Percentiles rank a stretch among this genome's conserved stretches.
Evolutionary conservation across 768 basidiomycete genomes (phyloP).

Genomic region (Hygrocybe punicea): DNA sequence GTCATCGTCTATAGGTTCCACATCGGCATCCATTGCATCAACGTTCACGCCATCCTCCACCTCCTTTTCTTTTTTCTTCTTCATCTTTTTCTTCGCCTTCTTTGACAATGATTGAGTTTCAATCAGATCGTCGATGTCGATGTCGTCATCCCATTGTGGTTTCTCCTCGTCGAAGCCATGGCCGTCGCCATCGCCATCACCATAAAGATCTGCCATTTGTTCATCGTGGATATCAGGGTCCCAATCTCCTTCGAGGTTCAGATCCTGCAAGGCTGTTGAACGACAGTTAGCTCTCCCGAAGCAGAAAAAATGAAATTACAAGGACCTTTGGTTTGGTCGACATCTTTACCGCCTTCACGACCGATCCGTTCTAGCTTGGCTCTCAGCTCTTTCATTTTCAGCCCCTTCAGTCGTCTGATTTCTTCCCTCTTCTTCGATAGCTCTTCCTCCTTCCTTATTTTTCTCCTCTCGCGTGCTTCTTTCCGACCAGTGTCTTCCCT

Average conservation of each 20-base stretch:
- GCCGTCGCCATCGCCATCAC: conserved; percentile 46
- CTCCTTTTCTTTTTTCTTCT: conserved; percentile 37
- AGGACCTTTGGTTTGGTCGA: conserved; percentile 40
- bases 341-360: conserved; percentile 59
- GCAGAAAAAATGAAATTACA: not conserved
- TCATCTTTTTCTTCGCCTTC: conserved; percentile 57
- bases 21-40: conserved; percentile 55
- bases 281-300: not conserved
- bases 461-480: conserved; percentile 75
- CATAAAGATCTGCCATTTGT: conserved; percentile 61
- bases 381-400: conserved; percentile 83
- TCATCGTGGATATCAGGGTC: conserved; percentile 80
- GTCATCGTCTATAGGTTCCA: conserved; percentile 49
- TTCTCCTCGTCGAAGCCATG: conserved; percentile 53
- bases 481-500: conserved; percentile 77
- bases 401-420: conserved; percentile 70
- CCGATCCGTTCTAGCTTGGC: conserved; percentile 71
- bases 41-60: conserved; percentile 51
- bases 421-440: conserved; percentile 72
- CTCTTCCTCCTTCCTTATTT: conserved; percentile 77
- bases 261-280: conserved; percentile 53
- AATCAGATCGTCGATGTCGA: conserved; percentile 70
- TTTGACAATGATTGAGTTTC: conserved; percentile 37
- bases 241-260: conserved; percentile 92
- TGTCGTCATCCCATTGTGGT: conserved; percentile 89